Evolutionary conservation across 2,329 filamentous ascomycete genomes (phyloP).

Genomic region (Annulohypoxylon truncatum): DNA sequence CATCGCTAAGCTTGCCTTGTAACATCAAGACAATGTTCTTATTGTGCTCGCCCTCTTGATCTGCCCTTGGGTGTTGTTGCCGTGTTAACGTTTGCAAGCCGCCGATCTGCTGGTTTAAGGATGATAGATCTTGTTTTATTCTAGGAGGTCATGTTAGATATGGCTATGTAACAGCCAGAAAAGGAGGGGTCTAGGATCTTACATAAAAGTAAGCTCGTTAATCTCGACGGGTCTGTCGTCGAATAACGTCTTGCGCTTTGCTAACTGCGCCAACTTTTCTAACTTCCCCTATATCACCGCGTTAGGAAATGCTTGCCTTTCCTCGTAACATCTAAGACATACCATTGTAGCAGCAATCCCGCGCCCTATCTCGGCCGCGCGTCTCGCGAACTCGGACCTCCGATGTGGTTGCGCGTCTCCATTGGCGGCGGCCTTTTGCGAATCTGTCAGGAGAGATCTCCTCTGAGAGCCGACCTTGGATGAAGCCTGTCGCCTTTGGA

Average conservation of each 20-base stretch:
- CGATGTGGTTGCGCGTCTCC: slow-evolving; percentile 63
- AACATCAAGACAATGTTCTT: slow-evolving; percentile 95
- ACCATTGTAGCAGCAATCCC: slow-evolving; percentile 89
- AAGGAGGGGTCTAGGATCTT: no score
- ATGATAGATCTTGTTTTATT: slow-evolving; percentile 95
- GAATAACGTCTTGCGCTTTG: slow-evolving; percentile 96
- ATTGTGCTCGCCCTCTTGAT: slow-evolving; percentile 95
- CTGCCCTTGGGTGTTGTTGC: slow-evolving; percentile 77
- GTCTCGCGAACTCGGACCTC: slow-evolving; percentile 91
- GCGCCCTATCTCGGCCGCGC: slow-evolving; percentile 89
- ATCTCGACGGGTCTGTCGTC: slow-evolving; percentile 97
- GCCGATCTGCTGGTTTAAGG: slow-evolving; percentile 86
- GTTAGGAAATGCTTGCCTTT: background rate
- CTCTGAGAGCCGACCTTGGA: slow-evolving; percentile 83
- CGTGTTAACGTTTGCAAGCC: slow-evolving; percentile 81
- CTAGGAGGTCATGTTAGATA: slow-evolving; percentile 20
- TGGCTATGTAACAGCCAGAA: background rate
- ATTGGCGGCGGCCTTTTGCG: slow-evolving; percentile 74
- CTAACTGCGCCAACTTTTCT: slow-evolving; percentile 91
- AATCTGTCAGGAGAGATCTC: slow-evolving; percentile 80
- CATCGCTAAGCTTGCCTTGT: slow-evolving; percentile 91
- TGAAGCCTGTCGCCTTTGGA: slow-evolving; percentile 81
- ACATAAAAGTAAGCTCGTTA: slow-evolving; percentile 92
- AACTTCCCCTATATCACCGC: slow-evolving; percentile 71
- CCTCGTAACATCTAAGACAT: background rate